Evolutionary conservation across 2,329 filamentous ascomycete genomes (phyloP), one percentile per base, ranked within the genome.

Genomic region (Trichoderma asperellum): DNA sequence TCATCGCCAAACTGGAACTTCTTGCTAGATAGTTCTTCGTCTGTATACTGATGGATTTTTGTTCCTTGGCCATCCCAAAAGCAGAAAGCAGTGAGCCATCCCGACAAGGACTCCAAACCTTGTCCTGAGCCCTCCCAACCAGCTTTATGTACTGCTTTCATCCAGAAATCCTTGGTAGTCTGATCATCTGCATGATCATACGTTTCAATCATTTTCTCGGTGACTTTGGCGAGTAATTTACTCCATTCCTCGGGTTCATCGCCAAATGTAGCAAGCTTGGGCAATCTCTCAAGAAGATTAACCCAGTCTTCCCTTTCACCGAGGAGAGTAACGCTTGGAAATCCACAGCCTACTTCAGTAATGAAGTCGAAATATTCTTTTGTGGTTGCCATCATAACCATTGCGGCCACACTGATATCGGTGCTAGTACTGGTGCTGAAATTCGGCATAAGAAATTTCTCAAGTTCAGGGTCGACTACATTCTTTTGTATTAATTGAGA

Each of bases 1-100:
- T 49, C 37, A 21, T 34, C 12, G 34, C 29, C 53, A 47, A 18
- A 57, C 5, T 24, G 47, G n/a, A 7, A 18, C 1, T 16, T 6
- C 12, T 24, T 24, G 24, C 24, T 3, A 32, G 21, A 10, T 11
- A 66, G n/a, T 5, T n/a, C 5, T 5, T 57, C 55, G 14, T 66
- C 63, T 47, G 63, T 58, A 10, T 49, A 58, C n/a, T 59, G 63
- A 8, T 5, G 7, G 7, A 37, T 59, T 29, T 14, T 58, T 2
- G 2, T 12, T n/a, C 70, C 70, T 29, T 70, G 37, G 5, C 35
- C 34, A 18, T 69, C 34, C 70, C 71, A 72, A 60, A 70, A 70
- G 27, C 62, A 71, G 43, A 73, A 73, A 6, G 70, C 70, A 12
- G 72, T 71, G 40, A 72, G 47, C 72, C 71, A 73, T 16, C 72